These are phyloP conservation scores for grape (Vitis vinifera) DNA, from an alignment of 164 flowering plant species.

Conservation along the genomic window DNA sequence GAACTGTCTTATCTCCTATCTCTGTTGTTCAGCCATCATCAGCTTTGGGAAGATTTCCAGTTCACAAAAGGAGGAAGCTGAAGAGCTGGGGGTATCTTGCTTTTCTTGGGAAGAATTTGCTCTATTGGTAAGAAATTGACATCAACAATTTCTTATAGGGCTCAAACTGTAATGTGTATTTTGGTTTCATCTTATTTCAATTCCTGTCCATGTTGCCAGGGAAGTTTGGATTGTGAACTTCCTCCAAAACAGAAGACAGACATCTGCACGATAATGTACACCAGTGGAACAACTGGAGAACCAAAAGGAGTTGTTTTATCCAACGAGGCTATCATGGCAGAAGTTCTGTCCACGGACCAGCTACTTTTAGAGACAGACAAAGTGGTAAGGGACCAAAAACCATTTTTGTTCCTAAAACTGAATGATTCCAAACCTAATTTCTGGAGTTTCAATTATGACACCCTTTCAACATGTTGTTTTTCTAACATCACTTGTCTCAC, in stretches of 20 bases:
- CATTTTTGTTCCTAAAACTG: not conserved
- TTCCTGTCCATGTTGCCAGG: conserved; percentile 40
- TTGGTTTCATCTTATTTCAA: not conserved
- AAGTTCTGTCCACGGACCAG: conserved; percentile 62
- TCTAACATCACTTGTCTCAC: too few relatives aligned
- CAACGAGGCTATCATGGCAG: conserved; percentile 57
- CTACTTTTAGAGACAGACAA: conserved; percentile 64
- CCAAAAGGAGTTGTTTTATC: conserved; percentile 91
- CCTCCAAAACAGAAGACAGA: conserved; percentile 64
- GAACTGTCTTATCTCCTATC: conserved; percentile 5
- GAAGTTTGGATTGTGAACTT: conserved; percentile 48
- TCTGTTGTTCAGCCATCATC: conserved; percentile 68
- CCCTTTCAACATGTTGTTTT: not conserved
- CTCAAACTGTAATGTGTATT: not conserved
- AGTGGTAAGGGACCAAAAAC: conserved; percentile 45
- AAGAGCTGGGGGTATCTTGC: conserved; percentile 67
- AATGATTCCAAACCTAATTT: not conserved
- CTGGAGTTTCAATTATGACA: not conserved
- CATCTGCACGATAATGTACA: conserved; percentile 89
- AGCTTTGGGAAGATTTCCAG: conserved; percentile 69
- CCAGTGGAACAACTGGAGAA: conserved; percentile 98
- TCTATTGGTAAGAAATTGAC: conserved; percentile 44
- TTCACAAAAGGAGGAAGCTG: conserved; percentile 70
- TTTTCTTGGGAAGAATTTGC: conserved; percentile 85
- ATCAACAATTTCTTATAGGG: not conserved